phyloP scores from a whole-genome alignment of 257 asterid genomes.

The Plectranthus barbatus region DNA sequence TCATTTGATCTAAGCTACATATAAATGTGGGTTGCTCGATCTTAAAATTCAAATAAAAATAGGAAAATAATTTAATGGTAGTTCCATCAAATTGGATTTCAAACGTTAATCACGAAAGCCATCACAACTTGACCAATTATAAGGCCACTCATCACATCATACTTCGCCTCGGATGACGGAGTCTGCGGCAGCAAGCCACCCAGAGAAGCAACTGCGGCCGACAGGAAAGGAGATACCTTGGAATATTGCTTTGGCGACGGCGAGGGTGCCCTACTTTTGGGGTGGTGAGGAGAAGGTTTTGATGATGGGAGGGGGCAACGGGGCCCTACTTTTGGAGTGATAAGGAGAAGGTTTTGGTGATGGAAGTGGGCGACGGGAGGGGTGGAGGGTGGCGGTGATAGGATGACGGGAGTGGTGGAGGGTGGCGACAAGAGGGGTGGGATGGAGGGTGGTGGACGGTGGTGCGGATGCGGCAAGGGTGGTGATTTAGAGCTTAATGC shows the following conservation, averaged over 20 bases:
- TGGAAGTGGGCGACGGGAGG: too few species aligned
- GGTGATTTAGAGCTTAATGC: too few species aligned
- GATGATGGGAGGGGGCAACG: too few species aligned
- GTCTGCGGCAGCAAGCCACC: conserved; percentile 16
- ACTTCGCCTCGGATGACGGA: conserved; percentile 39
- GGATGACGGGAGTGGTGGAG: too few species aligned
- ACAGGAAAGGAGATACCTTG: conserved; percentile 26
- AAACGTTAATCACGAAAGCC: conserved; percentile 21
- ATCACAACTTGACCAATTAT: conserved; percentile 18
- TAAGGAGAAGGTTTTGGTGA: too few species aligned
- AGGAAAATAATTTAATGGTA: neutral
- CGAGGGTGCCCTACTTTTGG: neutral
- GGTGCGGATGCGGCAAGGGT: too few species aligned
- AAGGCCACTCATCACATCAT: conserved; percentile 11
- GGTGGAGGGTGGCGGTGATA: too few species aligned
- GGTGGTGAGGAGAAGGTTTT: too few species aligned
- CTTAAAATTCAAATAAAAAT: too few species aligned
- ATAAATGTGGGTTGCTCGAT: too few species aligned
- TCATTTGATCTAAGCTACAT: neutral
- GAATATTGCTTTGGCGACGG: conserved; percentile 22
- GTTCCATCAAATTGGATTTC: neutral
- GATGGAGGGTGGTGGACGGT: conserved; percentile 8
- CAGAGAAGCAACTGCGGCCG: conserved; percentile 18
- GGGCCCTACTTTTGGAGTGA: too few species aligned
- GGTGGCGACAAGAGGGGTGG: conserved; percentile 8